phyloP scores from a whole-genome alignment of 345 rosid genomes.

The Microthlaspi erraticum region DNA sequence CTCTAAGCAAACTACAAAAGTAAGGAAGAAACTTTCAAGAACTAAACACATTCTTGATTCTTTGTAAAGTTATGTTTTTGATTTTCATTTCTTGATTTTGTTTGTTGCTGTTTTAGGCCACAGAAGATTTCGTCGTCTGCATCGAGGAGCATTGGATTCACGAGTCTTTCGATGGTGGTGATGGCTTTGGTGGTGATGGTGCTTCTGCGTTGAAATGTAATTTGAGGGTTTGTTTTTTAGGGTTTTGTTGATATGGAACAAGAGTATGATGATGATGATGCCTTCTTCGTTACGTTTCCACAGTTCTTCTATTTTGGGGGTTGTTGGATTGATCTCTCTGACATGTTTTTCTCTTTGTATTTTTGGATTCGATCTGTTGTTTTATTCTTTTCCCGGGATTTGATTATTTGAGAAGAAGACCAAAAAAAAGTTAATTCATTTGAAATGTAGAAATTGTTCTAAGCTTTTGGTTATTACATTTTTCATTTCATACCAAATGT shows the following conservation, averaged over 20 bases:
- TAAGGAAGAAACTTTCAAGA: conserved; percentile 46
- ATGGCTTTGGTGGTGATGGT: conserved; percentile 41
- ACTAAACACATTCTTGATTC: neutral
- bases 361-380: conserved; percentile 38
- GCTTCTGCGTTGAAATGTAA: conserved; percentile 30
- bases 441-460: conserved; percentile 9
- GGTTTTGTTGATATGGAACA: conserved; percentile 43
- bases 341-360: conserved; percentile 21
- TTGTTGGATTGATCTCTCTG: conserved; percentile 38
- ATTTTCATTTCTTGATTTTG: neutral
- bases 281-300: conserved; percentile 41
- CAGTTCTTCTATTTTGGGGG: conserved; percentile 37
- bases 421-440: conserved; percentile 15
- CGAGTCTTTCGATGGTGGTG: conserved; percentile 20
- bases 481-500: neutral
- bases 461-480: neutral
- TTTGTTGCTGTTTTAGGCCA: conserved; percentile 59
- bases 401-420: conserved; percentile 32
- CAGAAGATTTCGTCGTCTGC: conserved; percentile 65
- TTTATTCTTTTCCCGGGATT: conserved; percentile 31
- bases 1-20: conserved; percentile 78
- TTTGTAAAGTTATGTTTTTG: conserved; percentile 23
- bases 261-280: conserved; percentile 20
- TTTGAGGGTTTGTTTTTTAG: conserved; percentile 32
- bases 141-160: conserved; percentile 31